Base-by-base conservation (phyloP, 2,329 filamentous ascomycete species). In the Monilinia fructicola region DNA sequence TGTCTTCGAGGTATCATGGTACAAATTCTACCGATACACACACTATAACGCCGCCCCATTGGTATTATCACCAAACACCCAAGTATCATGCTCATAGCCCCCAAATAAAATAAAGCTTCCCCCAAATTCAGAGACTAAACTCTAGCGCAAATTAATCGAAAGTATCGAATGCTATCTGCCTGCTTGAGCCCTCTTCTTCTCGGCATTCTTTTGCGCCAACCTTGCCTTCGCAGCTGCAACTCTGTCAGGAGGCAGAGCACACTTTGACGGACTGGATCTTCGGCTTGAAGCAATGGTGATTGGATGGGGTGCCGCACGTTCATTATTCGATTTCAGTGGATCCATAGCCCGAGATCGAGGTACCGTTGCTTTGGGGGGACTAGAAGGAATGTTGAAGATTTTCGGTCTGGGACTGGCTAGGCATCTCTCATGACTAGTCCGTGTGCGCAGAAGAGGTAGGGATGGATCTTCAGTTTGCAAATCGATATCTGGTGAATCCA, bases 151-250 rank as follows among this genome's bases (percentile, higher is more conserved):
- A 46, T 12, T 10, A 2, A 44, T 26, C 26, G n/a, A 7, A 40
- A 26, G n/a, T 42, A 66, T 66, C 64, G 23, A 61, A 61, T 58
- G 28, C 42, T 46, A 21, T 71, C 67, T 11, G 44, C 62, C 9
- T 11, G 60, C 66, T 35, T 70, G 69, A 12, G 63, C 54, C 54
- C 66, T 71, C 54, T 63, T 73, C 67, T 76, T 76, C 50, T 74
- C 73, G 10, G 73, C 73, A 55, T 70, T 70, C 55, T 75, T 76
- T 64, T 71, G 69, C 60, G 76, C 73, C 10, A 77, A 66, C 59
- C 76, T 71, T 48, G 75, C 76, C 64, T 71, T 76, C 12, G 76
- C 76, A 44, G 76, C 76, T 40, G 75, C 76, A 52, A 71, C 71
- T 64, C 76, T 73, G 28, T 76, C 76, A 38, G 76, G 75, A 38